These are phyloP conservation scores for Trichophyton benhamiae DNA, from an alignment of 2,329 filamentous ascomycete species.

Conservation along the genomic window DNA sequence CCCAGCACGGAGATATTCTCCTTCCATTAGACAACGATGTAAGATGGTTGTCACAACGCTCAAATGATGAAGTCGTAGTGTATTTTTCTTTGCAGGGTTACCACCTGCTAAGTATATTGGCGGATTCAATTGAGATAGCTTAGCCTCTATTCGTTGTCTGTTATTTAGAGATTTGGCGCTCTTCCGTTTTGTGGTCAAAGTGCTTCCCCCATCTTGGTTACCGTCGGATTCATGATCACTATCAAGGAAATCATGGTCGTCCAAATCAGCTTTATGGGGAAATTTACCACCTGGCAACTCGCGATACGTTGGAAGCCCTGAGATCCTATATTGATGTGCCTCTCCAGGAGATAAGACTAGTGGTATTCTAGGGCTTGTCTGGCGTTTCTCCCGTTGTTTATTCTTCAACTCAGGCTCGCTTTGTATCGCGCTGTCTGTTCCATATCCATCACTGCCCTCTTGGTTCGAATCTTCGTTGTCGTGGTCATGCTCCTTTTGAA, in stretches of 20 bases:
- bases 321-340: slow-evolving; percentile 32
- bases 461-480: slow-evolving; percentile 8
- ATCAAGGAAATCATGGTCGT: not conserved
- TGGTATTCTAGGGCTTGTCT: slow-evolving; percentile 11
- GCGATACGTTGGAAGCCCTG: slow-evolving; percentile 28
- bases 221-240: slow-evolving; percentile 1
- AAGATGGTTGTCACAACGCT: slow-evolving; percentile 56
- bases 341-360: slow-evolving; percentile 29
- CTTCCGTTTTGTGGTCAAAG: not conserved
- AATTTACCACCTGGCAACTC: slow-evolving; percentile 31
- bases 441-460: slow-evolving; percentile 15
- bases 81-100: slow-evolving; percentile 22
- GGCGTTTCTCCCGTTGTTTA: not conserved
- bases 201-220: not conserved
- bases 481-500: not conserved
- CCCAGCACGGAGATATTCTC: slow-evolving; percentile 59
- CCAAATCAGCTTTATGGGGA: slow-evolving; percentile 25
- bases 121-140: slow-evolving; percentile 22
- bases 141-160: slow-evolving; percentile 14
- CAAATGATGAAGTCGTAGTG: slow-evolving; percentile 44
- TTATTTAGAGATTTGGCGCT: not conserved
- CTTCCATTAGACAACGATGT: slow-evolving; percentile 57
- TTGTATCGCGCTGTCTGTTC: slow-evolving; percentile 11
- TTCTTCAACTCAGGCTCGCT: slow-evolving; percentile 11
- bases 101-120: slow-evolving; percentile 25